These are phyloP conservation scores for Barbarea vulgaris DNA, from an alignment of 345 rosid genomes.

Conservation along the genomic window DNA sequence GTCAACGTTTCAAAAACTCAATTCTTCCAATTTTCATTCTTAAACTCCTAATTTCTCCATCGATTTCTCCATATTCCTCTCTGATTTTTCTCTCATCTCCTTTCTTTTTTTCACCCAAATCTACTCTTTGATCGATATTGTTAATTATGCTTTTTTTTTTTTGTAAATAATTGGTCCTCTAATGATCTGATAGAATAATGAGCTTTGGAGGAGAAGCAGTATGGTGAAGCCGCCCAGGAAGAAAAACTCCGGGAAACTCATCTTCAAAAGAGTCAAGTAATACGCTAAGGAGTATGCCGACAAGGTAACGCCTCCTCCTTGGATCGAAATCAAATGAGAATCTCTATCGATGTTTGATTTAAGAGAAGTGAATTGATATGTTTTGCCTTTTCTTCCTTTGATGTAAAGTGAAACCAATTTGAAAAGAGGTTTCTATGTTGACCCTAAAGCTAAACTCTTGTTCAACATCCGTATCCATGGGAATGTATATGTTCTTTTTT, in stretches of 20 bases:
- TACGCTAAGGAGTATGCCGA: slow-evolving; percentile 62
- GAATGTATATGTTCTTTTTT: slow-evolving; percentile 36
- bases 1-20: too few species aligned
- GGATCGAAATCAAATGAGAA: background rate
- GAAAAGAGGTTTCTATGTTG: slow-evolving; percentile 86
- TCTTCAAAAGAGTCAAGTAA: slow-evolving; percentile 56
- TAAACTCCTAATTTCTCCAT: too few species aligned
- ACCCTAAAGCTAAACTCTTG: slow-evolving; percentile 85
- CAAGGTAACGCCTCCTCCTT: slow-evolving; percentile 45
- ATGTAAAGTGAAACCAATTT: slow-evolving; percentile 68
- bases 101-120: too few species aligned
- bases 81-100: too few species aligned
- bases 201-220: slow-evolving; percentile 57
- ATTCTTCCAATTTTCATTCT: too few species aligned
- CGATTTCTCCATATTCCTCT: too few species aligned
- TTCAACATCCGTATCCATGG: slow-evolving; percentile 81
- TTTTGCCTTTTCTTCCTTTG: background rate
- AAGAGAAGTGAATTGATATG: background rate
- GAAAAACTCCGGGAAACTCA: slow-evolving; percentile 60
- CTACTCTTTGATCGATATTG: too few species aligned
- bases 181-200: too few species aligned
- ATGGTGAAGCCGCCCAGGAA: slow-evolving; percentile 49
- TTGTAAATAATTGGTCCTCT: too few species aligned
- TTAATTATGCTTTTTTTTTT: too few species aligned
- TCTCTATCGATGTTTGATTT: background rate